Conservation (phyloP, 768 basidiomycete genomes). For the Boletus edulis region DNA sequence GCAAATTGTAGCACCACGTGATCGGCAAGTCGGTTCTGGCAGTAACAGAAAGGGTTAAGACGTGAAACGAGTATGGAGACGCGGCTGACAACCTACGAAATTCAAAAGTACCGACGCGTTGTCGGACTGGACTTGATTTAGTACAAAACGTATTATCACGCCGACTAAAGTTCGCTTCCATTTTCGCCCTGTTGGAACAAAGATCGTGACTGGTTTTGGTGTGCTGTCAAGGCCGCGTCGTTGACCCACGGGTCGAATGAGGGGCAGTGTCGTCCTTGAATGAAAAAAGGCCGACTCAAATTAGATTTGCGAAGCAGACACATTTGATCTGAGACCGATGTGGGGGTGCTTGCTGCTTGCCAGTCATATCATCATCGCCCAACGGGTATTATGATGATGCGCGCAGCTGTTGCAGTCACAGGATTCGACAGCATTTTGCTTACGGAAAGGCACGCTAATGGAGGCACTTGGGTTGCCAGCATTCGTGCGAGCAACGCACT, state of each 20-base stretch:
- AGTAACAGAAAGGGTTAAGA: conserved; percentile 15
- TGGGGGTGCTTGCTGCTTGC: not conserved
- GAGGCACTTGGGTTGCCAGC: conserved; percentile 14
- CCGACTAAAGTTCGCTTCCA: conserved; percentile 18
- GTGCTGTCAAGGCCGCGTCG: conserved; percentile 13
- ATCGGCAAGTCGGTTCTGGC: conserved; percentile 29
- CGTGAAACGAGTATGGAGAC: conserved; percentile 29
- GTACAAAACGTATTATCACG: not conserved
- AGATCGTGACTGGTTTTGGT: conserved; percentile 12
- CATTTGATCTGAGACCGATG: conserved; percentile 17
- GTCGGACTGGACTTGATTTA: conserved; percentile 6
- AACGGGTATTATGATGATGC: conserved; percentile 14
- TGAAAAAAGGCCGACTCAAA: conserved; percentile 16
- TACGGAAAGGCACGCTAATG: conserved; percentile 17
- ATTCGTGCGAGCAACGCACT: conserved; percentile 14
- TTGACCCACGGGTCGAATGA: conserved; percentile 3
- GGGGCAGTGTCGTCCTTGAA: conserved; percentile 4
- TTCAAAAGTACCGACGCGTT: conserved; percentile 11
- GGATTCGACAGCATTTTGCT: conserved; percentile 14
- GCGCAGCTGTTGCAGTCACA: conserved; percentile 11
- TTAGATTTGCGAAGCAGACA: conserved; percentile 19
- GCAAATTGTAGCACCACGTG: conserved; percentile 20
- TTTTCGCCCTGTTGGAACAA: conserved; percentile 20
- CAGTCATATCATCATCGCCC: conserved; percentile 5
- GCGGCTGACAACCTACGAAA: conserved; percentile 11